Base-by-base conservation (phyloP, 2,329 filamentous ascomycete species). In the Harringtonia aguacate region DNA sequence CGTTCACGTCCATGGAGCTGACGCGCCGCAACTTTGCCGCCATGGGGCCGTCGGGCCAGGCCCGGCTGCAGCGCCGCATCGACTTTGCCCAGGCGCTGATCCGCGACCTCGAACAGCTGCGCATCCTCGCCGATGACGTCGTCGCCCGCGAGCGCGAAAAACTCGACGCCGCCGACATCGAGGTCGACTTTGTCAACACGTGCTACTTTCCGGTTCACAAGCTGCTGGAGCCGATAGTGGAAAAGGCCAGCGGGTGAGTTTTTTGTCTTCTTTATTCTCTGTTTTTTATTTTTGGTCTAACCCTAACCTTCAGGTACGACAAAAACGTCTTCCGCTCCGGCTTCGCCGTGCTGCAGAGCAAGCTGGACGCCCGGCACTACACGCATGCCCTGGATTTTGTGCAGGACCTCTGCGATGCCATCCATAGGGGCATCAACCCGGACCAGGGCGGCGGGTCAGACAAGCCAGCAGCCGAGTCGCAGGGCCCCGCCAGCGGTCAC, bases 1-100 rank as follows among this genome's bases (percentile, higher is more conserved):
- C 87, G 0, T 98, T 97, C 61, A 90, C 90, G 8, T 95, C 88
- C 0, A 95, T 95, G 84, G 92, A 98, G 63, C 81, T 98, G 52
- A 95, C 92, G 3, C 77, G 92, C 42, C 83, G 92, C 47, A 90
- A 97, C 62, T 98, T 95, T 62, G 84, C 84, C n/a, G 83, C 84
- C 31, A 95, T 97, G 86, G 92, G 92, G 8, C 80, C 84, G 34
- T 81, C 79, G 38, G 92, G 92, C 44, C 80, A 82, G 55, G 75
- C 84, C 22, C 77, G 87, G 39, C 70, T 98, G 27, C 72, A 82
- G 41, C 75, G 88, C 46, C 81, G 92, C 36, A 89, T 97, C 52
- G 85, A 90, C 49, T 98, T 98, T 60, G 88, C 87, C 8, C 75
- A 89, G 52, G 73, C 70, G 35, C 68, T 94, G 12, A 69, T 87